Base-by-base conservation (phyloP, 1,284 basidiomycete species). In the Cryptococcus deneoformans region DNA sequence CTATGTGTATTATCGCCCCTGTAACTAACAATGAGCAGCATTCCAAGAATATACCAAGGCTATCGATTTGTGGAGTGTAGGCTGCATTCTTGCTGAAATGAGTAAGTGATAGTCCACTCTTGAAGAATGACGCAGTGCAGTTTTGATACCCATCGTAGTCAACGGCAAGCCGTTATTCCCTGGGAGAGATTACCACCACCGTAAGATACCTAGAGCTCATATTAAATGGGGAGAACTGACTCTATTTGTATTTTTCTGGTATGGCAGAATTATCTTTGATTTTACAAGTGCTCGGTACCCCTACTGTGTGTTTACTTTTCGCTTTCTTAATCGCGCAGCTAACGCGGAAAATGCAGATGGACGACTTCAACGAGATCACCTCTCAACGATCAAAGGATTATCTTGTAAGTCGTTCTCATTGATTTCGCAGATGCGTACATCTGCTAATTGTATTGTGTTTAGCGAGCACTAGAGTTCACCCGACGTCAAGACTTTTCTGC, bases 11-110 rank as follows among this genome's bases (percentile, higher is more conserved):
- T 42, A 10, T 42, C 40, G 12, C 37, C 48, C 40, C n/a, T 1
- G 10, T 12, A 42, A 39, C 35, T 5, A 46, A 45, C 34, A 37
- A 39, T 40, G 11, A 36, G 7, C 55, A 79, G 77, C 92, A 0
- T 94, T 93, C 81, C 92, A 93, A 73, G 87, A 93, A 78, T 94
- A 95, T 73, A 92, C 90, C 1, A 87, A 88, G 50, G 90, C 92
- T 0, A 94, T 95, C 72, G 91, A 95, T 69, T 86, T 94, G 66
- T 96, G 92, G 92, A 88, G 86, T 60, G 90, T 95, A 2, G 92
- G 92, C 2, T 95, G 92, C 74, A 91, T 96, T 6, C 81, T 95
- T 12, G 92, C 92, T 0, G 92, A 96, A 77, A 95, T 96, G 92
- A 81, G 74, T 75, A 56, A 67, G 75, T 72, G 12, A 39, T 49